Evolutionary conservation across 225 moss, liverwort and hornwort species (phyloP).

Genomic region (Lunularia cruciata): DNA sequence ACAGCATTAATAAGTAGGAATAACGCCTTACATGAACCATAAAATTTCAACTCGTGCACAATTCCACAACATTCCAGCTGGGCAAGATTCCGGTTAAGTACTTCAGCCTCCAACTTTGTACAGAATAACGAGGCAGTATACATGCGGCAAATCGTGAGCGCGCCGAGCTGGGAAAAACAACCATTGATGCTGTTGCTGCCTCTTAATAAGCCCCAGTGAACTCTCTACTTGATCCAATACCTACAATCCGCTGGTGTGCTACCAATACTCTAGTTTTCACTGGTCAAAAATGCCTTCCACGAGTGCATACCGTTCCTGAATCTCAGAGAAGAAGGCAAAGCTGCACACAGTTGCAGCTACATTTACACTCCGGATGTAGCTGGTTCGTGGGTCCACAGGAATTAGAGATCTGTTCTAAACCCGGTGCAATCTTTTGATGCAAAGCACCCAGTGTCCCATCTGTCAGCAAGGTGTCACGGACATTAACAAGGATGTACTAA

Average conservation of each 20-base stretch:
- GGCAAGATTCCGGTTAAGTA: too few species aligned
- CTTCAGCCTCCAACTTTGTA: conserved; percentile 19
- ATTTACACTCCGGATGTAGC: background rate
- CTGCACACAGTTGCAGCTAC: conserved; percentile 13
- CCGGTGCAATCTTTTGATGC: background rate
- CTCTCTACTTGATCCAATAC: conserved; percentile 7
- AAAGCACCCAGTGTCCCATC: background rate
- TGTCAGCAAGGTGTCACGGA: background rate
- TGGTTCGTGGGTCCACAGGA: background rate
- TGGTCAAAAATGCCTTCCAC: conserved; percentile 1
- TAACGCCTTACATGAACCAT: too few species aligned
- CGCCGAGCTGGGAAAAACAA: background rate
- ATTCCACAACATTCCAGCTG: too few species aligned
- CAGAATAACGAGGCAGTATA: conserved; percentile 2
- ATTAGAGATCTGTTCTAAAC: background rate
- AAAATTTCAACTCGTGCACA: too few species aligned
- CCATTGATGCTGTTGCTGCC: background rate
- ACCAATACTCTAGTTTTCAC: background rate
- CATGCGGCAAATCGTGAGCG: background rate
- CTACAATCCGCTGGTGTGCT: conserved; percentile 10
- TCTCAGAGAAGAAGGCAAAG: conserved; percentile 10
- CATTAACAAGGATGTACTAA: too few species aligned
- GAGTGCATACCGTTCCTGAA: background rate
- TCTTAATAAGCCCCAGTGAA: background rate
- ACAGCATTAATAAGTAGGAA: too few species aligned